Base-by-base conservation (phyloP, 2,329 filamentous ascomycete species). In the Neodidymelliopsis sp. region DNA sequence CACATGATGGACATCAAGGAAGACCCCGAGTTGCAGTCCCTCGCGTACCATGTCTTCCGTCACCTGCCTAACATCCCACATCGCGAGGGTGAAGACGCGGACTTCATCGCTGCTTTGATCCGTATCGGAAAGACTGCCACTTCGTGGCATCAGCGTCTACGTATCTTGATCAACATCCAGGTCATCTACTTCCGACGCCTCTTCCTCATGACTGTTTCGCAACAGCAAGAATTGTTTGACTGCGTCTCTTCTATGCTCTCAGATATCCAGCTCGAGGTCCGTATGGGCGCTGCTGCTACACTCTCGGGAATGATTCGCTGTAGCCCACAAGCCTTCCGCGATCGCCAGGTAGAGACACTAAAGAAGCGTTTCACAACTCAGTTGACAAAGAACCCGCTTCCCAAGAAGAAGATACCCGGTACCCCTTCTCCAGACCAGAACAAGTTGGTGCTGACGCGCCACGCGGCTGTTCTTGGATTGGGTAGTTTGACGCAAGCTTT, bases 1-100 rank as follows among this genome's bases (percentile, higher is more conserved):
- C 92, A 99, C 78, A 99, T 99, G 94, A 99, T 99, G 93, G 94
- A 99, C 67, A 91, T 99, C 71, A 97, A 97, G 73, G 94, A 99
- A 73, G 94, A 99, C 65, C 91, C 91, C 0, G 95, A 99, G 73
- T 82, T 99, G 2, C 95, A 97, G 79, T 88, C 89, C 8, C 82
- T 97, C 7, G 93, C 94, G 0, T 99, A 97, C 69, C 91, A 96
- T 67, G 94, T 99, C 30, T 99, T 97, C 78, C 88, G 93, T 6
- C 93, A 99, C 67, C 79, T 99, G 12, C 91, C 94, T 11, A 99
- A 99, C 71, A 91, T 99, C 47, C 92, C 94, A 0, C 93, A 97
- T 75, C 87, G 90, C 2, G 83, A 86, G 23, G 91, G 92, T 49
- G 90, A 97, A 71, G 91, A 96, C 62, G 84, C 84, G 3, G 83